Evolutionary conservation across 2,329 filamentous ascomycete species (phyloP).

Genomic region (Microcera coccophila): DNA sequence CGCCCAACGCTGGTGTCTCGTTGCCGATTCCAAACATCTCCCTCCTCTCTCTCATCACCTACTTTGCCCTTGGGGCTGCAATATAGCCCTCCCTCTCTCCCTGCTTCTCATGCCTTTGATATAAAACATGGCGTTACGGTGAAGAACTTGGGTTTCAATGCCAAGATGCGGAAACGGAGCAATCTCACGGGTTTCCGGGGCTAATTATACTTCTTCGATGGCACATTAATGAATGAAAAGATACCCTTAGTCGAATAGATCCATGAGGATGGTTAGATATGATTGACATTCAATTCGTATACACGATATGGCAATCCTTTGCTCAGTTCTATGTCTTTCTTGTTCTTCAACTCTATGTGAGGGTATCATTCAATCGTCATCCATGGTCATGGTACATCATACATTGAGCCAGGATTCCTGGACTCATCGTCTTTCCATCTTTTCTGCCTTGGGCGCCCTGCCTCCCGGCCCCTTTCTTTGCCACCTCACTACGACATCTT

Average conservation of each 20-base stretch:
- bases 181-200: neutral
- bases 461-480: constrained; percentile 18
- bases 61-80: constrained; percentile 1
- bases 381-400: constrained; percentile 10
- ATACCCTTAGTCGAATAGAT: constrained; percentile 9
- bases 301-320: no score
- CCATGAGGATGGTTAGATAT: neutral
- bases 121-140: neutral
- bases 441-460: constrained; percentile 24
- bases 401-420: neutral
- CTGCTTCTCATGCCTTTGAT: neutral
- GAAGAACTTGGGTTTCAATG: no score
- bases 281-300: no score
- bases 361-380: constrained; percentile 22
- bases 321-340: neutral
- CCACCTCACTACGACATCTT: constrained; percentile 24
- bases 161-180: no score
- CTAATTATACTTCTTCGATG: neutral
- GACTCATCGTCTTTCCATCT: neutral
- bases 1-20: constrained; percentile 21
- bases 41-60: constrained; percentile 4
- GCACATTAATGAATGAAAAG: constrained; percentile 3
- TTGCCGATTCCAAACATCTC: neutral
- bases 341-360: no score
- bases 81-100: neutral